Base-by-base conservation (phyloP, 2,329 filamentous ascomycete species). In the Sclerotinia trifoliorum region DNA sequence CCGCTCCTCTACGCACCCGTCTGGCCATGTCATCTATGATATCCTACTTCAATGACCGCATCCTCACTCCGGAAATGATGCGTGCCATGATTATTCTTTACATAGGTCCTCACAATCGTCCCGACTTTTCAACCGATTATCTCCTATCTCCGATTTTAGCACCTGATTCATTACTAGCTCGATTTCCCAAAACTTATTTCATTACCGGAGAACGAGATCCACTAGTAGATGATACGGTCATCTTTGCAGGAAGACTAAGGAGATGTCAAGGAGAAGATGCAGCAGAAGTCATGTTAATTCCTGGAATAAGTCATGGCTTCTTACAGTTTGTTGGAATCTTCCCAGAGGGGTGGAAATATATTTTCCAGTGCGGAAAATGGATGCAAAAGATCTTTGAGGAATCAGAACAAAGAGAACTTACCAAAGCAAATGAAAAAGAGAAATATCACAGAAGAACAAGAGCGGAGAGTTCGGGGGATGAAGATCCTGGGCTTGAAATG, bases 61-160 rank as follows among this genome's bases (percentile, higher is more conserved):
- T 99, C 39, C 84, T 99, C 19, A 94, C 93, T 0, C 94, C 95
- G 0, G 95, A 99, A 79, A 97, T 98, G 93, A 97, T 98, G 90
- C 91, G 95, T 44, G 93, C 94, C 71, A 98, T 99, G 94, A 97
- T 99, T 72, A 96, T 99, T 72, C 84, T 99, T 5, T 99, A 99
- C 78, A 91, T 99, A 67, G 95, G 95, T 0, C 93, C 94, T 0
- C 91, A 97, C 77, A 92, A 95, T 78, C 90, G 94, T 0, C 95
- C 95, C 0, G 93, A 98, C 77, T 98, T 99, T 78, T 88, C 88
- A 39, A 92, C 91, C 8, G 94, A 99, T 78, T 97, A 93, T 77
- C 85, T 97, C 0, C 86, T 99, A 2, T 96, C 92, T 0, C 95
- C 95, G 0, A 88, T 97, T 0, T 85, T 97, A 0, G 94, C 95